Base-by-base conservation (phyloP, 345 rosid genomes). In the Eucalyptus polybractea region DNA sequence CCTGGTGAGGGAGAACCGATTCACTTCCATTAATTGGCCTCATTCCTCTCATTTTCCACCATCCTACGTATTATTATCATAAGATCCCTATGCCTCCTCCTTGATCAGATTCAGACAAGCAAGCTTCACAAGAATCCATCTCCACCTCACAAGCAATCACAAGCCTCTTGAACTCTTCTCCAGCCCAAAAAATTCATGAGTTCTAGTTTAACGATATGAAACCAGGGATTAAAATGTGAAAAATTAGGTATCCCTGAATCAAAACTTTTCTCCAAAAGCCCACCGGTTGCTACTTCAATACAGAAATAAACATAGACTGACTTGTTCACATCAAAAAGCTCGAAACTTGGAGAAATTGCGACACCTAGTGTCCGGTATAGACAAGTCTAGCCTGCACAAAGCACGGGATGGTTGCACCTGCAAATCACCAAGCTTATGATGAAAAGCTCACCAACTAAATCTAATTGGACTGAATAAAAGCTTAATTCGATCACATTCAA, bases 291-390 rank as follows among this genome's bases (percentile, higher is more conserved):
- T 13, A 29, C 72, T 65, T 29, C 9, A 14, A 37, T 40, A 22
- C 15, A 76, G 1, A 37, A 76, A 44, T 21, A 76, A 37, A 21
- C 15, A 76, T 19, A 37, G 45, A 37, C 14, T 9, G 7, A 76
- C 27, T 76, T 19, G 47, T 10, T 76, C 25, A 19, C 83, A 10
- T 76, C 14, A 37, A 12, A 37, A 76, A 76, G 27, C 56, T 51
- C 2, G 9, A 51, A 51, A 51, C 27, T 76, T 1, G 0, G 37
- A 76, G 45, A 37, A 37, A 17, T 19, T 72, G 81, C 3, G 3
- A 13, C 10, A 37, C 25, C 45, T 27, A 1, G 5, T 2, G 0
- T 72, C 5, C 4, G 0, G 2, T 37, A 37, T 19, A 21, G 45
- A 21, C 27, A 19, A 3, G 8, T 19, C 13, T 76, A 37, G 83